Base-by-base conservation (phyloP, 306 rosid genomes). In the Casuarina cunninghamiana region DNA sequence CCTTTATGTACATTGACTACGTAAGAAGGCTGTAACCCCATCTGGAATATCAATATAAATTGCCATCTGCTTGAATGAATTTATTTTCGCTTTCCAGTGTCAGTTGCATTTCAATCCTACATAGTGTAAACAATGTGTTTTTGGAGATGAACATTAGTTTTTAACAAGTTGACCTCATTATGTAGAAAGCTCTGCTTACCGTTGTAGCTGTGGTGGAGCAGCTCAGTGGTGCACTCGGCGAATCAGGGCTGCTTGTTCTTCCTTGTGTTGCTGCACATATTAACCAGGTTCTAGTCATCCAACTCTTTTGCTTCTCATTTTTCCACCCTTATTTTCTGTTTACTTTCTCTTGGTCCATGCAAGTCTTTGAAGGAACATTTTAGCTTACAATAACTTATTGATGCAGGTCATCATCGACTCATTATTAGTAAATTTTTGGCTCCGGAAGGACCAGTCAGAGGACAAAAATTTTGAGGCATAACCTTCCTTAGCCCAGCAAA, bases 201-300 rank as follows among this genome's bases (percentile, higher is more conserved):
- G 50, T 67, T 37, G 71, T 67, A n/a, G 50, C 71, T 67, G 71
- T 67, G 42, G 71, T 67, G 71, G 71, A 67, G 19, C 50, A 67
- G 71, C 37, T 67, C 15, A n/a, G 35, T 42, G 71, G 50, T 42
- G 35, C 43, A 67, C 35, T 67, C 4, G 71, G 71, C 8, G 71
- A 67, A 41, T 42, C 71, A 42, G 71, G 50, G 71, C 71, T 67
- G 71, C 32, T 67, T 16, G 37, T 67, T 67, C 71, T 67, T 67
- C 71, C 71, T 67, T 67, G 71, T 67, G 71, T 67, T 67, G 71
- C 49, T 2, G 71, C 71, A 67, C 71, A 67, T 41, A 67, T 67
- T 67, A 67, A 67, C 71, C 50, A 67, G 71, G 71, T 67, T 67
- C 48, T 43, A 10, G 13, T 42, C 71, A 67, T 42, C 71, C 39